Conservation (phyloP, 75 land plant species). For the Isoetes taiwanensis region DNA sequence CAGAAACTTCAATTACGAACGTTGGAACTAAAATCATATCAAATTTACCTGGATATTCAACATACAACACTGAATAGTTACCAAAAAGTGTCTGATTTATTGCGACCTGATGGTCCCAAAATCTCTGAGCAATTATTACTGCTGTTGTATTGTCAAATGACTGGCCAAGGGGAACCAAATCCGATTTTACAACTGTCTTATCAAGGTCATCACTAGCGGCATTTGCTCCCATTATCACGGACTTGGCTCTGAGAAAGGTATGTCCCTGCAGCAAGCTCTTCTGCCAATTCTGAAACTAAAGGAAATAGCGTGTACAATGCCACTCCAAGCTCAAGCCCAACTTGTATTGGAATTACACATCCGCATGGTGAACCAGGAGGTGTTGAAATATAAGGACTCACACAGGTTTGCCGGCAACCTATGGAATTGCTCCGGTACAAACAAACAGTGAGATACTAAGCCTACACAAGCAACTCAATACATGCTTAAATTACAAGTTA, state of each 20-base stretch:
- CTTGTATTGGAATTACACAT: constrained; percentile 74
- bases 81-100: constrained; percentile 51
- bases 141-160: constrained; percentile 46
- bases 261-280: constrained; percentile 60
- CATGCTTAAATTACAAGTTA: too few relatives aligned
- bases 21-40: too few relatives aligned
- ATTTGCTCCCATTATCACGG: constrained; percentile 55
- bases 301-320: constrained; percentile 54
- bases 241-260: constrained; percentile 78
- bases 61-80: constrained; percentile 49
- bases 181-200: constrained; percentile 39
- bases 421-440: too few relatives aligned
- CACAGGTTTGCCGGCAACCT: too few relatives aligned
- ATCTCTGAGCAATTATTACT: constrained; percentile 34
- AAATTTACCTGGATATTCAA: constrained; percentile 83
- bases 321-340: constrained; percentile 48
- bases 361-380: constrained; percentile 84
- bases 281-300: constrained; percentile 47
- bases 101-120: constrained; percentile 51
- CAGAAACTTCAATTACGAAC: too few relatives aligned
- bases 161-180: constrained; percentile 46
- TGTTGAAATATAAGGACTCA: constrained; percentile 56
- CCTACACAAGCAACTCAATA: too few relatives aligned
- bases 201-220: constrained; percentile 43
- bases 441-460: too few relatives aligned